Base-by-base conservation (phyloP, 257 asterid species). In the Handroanthus guayacan region DNA sequence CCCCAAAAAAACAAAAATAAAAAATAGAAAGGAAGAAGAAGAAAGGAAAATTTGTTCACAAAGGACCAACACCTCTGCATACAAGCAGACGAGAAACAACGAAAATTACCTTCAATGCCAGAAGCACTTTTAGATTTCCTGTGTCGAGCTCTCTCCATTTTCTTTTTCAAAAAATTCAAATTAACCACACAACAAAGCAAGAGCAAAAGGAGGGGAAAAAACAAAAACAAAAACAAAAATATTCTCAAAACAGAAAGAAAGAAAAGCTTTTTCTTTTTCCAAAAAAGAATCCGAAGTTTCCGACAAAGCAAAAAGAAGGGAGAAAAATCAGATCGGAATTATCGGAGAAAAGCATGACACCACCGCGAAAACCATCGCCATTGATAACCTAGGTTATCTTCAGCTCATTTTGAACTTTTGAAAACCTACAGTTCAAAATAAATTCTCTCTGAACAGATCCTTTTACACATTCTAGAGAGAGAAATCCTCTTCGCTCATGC, bases 71-170 rank as follows among this genome's bases (percentile, higher is more conserved):
- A 62, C 67, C 2, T 55, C 37, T 5, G 57, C 73, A 20, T 25
- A 25, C 31, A 25, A 25, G 31, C 31, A 66, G 37, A 62, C 7
- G 55, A 63, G 38, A 72, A 54, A 72, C 69, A 52, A 71, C 12
- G 8, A 41, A 18, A 36, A 54, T 55, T 82, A 94, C 98, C 99
- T 89, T 88, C 92, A 80, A 86, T 39, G 55, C 86, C 87, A 34
- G 96, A 75, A 75, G 92, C 88, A 66, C 98, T 92, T 77, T 79
- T 91, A 68, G 94, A 86, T 85, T 89, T 95, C 86, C 91, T 76
- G 81, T 86, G 97, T 13, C 97, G 97, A 88, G 87, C 79, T 82
- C 83, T 86, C 88, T 94, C 96, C 99, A 92, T 91, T 79, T 82
- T 75, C 74, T 72, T 48, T 67, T 76, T 73, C 73, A 13, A 74